Conservation (phyloP, 2,329 filamentous ascomycete genomes). For the Incumbomyces lentus region DNA sequence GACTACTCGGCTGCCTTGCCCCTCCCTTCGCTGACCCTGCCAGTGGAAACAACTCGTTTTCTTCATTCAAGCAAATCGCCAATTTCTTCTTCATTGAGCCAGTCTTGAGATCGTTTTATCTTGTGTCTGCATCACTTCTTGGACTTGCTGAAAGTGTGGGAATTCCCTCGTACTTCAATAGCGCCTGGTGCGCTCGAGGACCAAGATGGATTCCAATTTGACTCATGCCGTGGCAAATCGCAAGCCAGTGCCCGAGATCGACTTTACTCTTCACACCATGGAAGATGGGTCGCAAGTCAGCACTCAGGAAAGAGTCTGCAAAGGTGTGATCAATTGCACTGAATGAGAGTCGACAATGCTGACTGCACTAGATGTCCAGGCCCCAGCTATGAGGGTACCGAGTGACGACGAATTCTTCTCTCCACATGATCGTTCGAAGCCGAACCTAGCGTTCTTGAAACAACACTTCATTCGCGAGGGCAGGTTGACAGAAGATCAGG, state of each 20-base stretch:
- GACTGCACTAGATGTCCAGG: constrained; percentile 72
- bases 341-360: neutral
- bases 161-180: neutral
- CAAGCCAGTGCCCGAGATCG: constrained; percentile 92
- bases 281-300: constrained; percentile 93
- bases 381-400: constrained; percentile 83
- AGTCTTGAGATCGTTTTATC: too few species aligned
- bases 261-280: constrained; percentile 97
- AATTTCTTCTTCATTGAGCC: too few species aligned
- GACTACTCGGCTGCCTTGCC: too few species aligned
- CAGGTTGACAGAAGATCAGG: constrained; percentile 92
- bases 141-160: too few species aligned
- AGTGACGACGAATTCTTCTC: constrained; percentile 92
- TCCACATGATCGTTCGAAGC: constrained; percentile 74
- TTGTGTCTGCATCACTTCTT: too few species aligned
- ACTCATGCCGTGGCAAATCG: constrained; percentile 90
- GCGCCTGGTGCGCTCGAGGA: constrained; percentile 16
- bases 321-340: constrained; percentile 55
- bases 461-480: constrained; percentile 98
- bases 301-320: constrained; percentile 92
- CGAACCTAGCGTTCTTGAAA: constrained; percentile 88
- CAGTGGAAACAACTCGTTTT: too few species aligned
- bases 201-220: constrained; percentile 40
- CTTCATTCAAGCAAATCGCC: too few species aligned
- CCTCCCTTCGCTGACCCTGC: too few species aligned